Evolutionary conservation across 495 filamentous ascomycete species (phyloP), one percentile per base, ranked within the genome.

Genomic region (Wilcoxina mikolae): DNA sequence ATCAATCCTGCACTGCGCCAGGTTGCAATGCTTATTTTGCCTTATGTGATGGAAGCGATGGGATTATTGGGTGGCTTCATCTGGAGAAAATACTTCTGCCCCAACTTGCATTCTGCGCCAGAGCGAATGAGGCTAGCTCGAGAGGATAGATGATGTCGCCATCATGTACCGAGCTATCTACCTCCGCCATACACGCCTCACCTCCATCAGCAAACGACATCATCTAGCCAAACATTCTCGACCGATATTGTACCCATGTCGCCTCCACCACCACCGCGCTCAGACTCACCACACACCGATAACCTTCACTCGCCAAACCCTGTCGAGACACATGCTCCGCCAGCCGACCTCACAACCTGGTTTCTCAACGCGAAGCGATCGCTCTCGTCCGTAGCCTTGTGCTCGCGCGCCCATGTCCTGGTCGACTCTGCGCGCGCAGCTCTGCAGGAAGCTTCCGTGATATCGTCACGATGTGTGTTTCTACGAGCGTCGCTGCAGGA

Each of bases 351-450:
- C 27, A 66, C 62, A 24, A 66, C 49, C 27, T 66, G 63, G 62
- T 66, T 96, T 25, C 76, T 95, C 15, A 82, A 81, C 38, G 85
- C 93, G 2, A 98, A 96, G 70, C 79, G 86, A 24, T 89, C 90
- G 5, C 78, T 98, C 2, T 83, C 84, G n/a, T 87, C 85, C 1
- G 85, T 90, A 59, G 76, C 71, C 44, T 80, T 88, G 58, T 87
- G 95, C 38, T 81, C 81, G 68, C 85, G 86, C 39, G 91, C 90
- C 54, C 85, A 93, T 64, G 82, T 90, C 60, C 81, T 98, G 33
- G 84, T 91, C 41, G 85, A 78, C 33, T 70, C 78, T 7, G 84
- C 87, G 24, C 81, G 87, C 39, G 71, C 75, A 23, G 76, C 84
- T 23, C 70, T 95, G 53, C 86, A 94, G 64, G 81, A 89, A 58